These are phyloP conservation scores for Pelargonium nanum DNA, from an alignment of 345 rosid genomes.

Conservation along the genomic window DNA sequence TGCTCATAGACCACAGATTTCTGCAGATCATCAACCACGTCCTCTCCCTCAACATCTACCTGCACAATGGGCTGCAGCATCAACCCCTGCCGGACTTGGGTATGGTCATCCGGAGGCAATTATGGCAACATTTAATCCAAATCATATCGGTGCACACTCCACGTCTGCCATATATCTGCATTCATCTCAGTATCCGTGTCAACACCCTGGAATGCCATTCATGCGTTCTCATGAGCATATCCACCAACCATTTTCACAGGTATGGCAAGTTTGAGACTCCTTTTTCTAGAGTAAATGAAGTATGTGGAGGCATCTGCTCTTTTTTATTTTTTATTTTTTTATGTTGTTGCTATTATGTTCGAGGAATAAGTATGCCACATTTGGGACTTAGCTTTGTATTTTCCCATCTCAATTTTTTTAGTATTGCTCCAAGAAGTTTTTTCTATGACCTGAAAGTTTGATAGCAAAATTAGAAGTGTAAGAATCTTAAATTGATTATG, in stretches of 20 bases:
- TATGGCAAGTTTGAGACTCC: slow-evolving; percentile 15
- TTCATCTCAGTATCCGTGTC: slow-evolving; percentile 62
- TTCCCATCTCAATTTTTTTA: not conserved
- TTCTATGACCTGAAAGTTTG: no score
- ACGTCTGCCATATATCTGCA: slow-evolving; percentile 44
- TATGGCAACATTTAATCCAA: slow-evolving; percentile 50
- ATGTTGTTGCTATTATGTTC: not conserved
- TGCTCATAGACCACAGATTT: slow-evolving; percentile 44
- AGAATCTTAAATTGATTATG: not conserved
- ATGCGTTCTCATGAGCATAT: slow-evolving; percentile 47
- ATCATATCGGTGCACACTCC: slow-evolving; percentile 44
- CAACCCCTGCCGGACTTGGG: slow-evolving; percentile 42
- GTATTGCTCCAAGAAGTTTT: not conserved
- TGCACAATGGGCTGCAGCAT: slow-evolving; percentile 43
- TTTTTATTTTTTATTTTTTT: no score
- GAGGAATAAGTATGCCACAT: not conserved
- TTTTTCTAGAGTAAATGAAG: no score
- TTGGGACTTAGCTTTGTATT: no score
- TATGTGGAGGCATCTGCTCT: no score
- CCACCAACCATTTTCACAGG: slow-evolving; percentile 65
- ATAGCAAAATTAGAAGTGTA: not conserved
- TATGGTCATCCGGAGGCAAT: slow-evolving; percentile 71
- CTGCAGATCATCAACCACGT: slow-evolving; percentile 48
- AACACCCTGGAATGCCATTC: slow-evolving; percentile 57
- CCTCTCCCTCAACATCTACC: slow-evolving; percentile 50